Conservation (phyloP, 1,284 basidiomycete species). For the Spongiforma sp. region DNA sequence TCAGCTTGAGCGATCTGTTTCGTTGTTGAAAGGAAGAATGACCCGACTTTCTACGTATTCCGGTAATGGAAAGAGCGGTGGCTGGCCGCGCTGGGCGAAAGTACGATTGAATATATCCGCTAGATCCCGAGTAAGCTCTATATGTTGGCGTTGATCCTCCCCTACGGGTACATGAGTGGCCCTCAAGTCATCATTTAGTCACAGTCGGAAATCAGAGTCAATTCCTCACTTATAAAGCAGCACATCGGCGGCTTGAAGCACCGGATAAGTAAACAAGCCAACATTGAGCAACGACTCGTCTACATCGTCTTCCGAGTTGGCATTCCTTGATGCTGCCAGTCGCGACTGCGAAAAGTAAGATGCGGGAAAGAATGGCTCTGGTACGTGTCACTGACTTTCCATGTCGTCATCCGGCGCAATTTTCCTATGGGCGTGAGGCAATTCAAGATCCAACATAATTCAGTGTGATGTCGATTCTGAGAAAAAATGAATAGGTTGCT, state of each 20-base stretch:
- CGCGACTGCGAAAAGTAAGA: constrained; percentile 58
- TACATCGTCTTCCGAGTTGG: constrained; percentile 75
- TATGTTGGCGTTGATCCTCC: constrained; percentile 94
- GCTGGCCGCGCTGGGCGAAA: constrained; percentile 43
- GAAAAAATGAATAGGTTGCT: background rate
- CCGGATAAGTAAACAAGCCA: constrained; percentile 91
- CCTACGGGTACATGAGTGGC: constrained; percentile 95
- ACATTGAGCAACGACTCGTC: constrained; percentile 84
- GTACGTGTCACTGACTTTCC: constrained; percentile 75
- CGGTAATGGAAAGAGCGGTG: constrained; percentile 74
- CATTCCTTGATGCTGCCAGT: constrained; percentile 76
- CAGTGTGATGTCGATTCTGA: constrained; percentile 84
- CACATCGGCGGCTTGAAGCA: constrained; percentile 94
- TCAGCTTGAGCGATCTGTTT: background rate
- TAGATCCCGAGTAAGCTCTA: constrained; percentile 87
- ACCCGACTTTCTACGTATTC: constrained; percentile 83
- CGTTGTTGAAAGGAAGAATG: constrained; percentile 33
- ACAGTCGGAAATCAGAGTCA: background rate
- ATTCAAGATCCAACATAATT: constrained; percentile 92
- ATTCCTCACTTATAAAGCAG: constrained; percentile 77
- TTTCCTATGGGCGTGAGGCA: constrained; percentile 87
- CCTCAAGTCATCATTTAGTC: constrained; percentile 43
- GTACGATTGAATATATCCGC: constrained; percentile 85
- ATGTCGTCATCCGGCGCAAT: constrained; percentile 91
- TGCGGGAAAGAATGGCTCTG: background rate